Evolutionary conservation across 2,329 filamentous ascomycete genomes (phyloP).

Genomic region (Akanthomyces lecanii): DNA sequence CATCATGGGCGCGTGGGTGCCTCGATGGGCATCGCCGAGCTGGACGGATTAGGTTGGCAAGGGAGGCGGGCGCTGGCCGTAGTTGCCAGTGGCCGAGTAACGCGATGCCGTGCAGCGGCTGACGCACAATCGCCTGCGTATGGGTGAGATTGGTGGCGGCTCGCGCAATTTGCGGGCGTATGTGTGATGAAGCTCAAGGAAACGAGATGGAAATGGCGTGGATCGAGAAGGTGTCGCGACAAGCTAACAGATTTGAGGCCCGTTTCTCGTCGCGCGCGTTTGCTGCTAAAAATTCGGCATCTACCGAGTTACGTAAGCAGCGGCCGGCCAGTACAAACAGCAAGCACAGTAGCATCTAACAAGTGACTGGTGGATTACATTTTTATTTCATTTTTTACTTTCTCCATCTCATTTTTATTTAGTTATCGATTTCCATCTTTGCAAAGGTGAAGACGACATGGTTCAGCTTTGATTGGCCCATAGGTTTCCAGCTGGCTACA

Average conservation of each 20-base stretch:
- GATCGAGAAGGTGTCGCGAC: conserved; percentile 16
- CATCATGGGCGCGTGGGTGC: conserved; percentile 35
- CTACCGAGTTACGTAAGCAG: conserved; percentile 26
- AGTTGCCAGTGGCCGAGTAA: not conserved
- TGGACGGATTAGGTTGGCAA: not conserved
- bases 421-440: not conserved
- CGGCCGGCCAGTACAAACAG: not conserved
- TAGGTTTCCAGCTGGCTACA: too few species aligned
- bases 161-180: not conserved
- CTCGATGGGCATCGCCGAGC: conserved; percentile 9
- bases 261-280: conserved; percentile 31
- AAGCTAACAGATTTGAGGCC: conserved; percentile 16
- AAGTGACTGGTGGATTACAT: not conserved
- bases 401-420: not conserved
- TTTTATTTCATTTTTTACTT: not conserved
- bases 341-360: not conserved
- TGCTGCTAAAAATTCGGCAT: conserved; percentile 22
- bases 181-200: conserved; percentile 8
- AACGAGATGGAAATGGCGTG: conserved; percentile 10
- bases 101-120: not conserved
- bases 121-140: not conserved
- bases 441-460: too few species aligned
- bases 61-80: not conserved
- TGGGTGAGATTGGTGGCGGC: not conserved
- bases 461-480: too few species aligned